Evolutionary conservation across 139 green algal species (phyloP), one percentile per base, ranked within the genome.

Genomic region (Chlorella sp.): DNA sequence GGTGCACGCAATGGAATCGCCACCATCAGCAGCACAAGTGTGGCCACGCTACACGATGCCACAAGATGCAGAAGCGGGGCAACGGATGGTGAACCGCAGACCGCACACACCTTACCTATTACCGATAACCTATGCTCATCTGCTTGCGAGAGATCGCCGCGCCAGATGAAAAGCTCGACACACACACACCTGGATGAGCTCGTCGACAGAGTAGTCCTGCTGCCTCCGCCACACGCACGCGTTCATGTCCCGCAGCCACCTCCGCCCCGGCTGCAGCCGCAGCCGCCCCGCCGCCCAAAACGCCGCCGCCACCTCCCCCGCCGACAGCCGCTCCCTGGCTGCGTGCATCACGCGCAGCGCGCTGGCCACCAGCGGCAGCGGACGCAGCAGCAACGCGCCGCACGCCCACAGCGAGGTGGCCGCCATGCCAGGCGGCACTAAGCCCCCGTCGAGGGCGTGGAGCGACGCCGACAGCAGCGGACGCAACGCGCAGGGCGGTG

Each of bases 221-320:
- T 2, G 6, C 3, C 6, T 2, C 27, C 27, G n/a, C 23, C 61
- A 67, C n/a, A 35, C 27, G 3, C 3, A 22, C 3, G 3, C 61
- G 3, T 35, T 26, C 23, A 67, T 67, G 61, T 67, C 61, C 27
- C 34, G 61, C 61, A 67, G 61, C 61, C 61, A 67, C 3, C 29
- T 34, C 23, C 27, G 61, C 2, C 61, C 61, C 3, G 61, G 61
- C 61, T 27, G 61, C 61, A 67, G 23, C 3, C 61, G 61, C 61
- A 67, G n/a, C 23, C 29, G 61, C 23, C 61, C 61, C 61, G 34
- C n/a, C 61, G 61, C 61, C 61, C 61, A 67, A 30, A 67, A 67
- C n/a, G 34, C 3, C 23, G 61, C 61, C 2, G 61, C 61, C 61
- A 67, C 14, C 29, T 67, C 61, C n/a, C 61, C n/a, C 23, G 61